phyloP scores from a whole-genome alignment of 2,329 filamentous ascomycete genomes.

The Arthrobotrys pseudoclavata region DNA sequence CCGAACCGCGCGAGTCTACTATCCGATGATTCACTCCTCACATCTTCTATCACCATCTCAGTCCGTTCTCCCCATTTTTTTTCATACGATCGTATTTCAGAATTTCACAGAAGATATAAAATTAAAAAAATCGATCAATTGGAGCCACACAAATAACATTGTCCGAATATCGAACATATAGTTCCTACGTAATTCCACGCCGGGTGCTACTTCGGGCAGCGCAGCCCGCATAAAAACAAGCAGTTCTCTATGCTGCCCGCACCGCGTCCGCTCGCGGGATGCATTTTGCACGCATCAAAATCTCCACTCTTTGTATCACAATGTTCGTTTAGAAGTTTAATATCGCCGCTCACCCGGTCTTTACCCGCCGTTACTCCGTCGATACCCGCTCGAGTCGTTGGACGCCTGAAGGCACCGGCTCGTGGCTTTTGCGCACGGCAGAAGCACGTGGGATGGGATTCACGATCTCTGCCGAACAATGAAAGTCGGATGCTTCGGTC shows the following conservation, averaged over 20 bases:
- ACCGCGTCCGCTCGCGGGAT: conserved; percentile 56
- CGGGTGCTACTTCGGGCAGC: conserved; percentile 8
- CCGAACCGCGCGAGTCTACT: conserved; percentile 36
- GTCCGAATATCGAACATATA: conserved; percentile 1
- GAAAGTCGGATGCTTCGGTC: conserved; percentile 32
- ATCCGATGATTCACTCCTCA: conserved; percentile 42
- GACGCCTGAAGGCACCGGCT: background rate
- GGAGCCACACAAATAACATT: background rate
- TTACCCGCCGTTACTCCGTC: conserved; percentile 28
- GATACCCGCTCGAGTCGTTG: conserved; percentile 32
- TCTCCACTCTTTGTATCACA: conserved; percentile 59
- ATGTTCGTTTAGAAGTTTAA: conserved; percentile 48
- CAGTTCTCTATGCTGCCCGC: conserved; percentile 49
- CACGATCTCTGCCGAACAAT: background rate
- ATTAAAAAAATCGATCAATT: conserved; percentile 1
- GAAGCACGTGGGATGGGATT: background rate
- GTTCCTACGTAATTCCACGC: conserved; percentile 10
- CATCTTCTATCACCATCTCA: conserved; percentile 2
- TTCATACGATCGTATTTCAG: background rate
- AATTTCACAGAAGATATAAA: background rate
- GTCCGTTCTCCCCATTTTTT: background rate
- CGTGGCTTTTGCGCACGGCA: conserved; percentile 27
- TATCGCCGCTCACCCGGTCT: conserved; percentile 42
- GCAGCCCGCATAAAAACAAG: conserved; percentile 10
- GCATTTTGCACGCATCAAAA: conserved; percentile 60